Evolutionary conservation across 768 basidiomycete genomes (phyloP), one percentile per base, ranked within the genome.

Genomic region (Leccinellum rugosiceps): DNA sequence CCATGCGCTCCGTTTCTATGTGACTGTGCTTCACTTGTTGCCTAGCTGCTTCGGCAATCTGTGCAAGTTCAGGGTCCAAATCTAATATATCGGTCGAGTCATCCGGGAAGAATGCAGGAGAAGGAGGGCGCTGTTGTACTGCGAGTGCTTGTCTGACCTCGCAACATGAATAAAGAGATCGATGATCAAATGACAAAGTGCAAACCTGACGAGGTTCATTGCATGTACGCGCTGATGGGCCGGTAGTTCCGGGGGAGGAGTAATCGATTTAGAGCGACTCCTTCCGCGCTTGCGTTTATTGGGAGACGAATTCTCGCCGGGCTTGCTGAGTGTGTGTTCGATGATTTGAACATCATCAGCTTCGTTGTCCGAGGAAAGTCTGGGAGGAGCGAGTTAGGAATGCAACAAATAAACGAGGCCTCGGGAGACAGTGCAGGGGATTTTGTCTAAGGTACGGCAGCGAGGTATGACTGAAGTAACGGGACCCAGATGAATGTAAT

Each of bases 201-300:
- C 76, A 53, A 64, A 90, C 90, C 84, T 78, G 50, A 90, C 81
- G 17, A 88, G 70, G 34, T 80, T 75, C 41, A 79, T 80, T 14
- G 87, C 85, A 54, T 77, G 77, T 62, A 82, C 77, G 1, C 86
- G 74, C 55, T 84, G 79, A 30, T 82, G 74, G 10, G 71, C 65
- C 3, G 86, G 74, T 14, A 91, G 69, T 34, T 75, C 76, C 0
- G 90, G 90, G 5, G 90, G 90, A 2, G 90, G 90, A 0, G 90
- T 92, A 38, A 92, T 80, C 4, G 90, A 92, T 23, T 77, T 74
- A 30, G 88, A 90, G 38, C 84, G 84, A 67, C 83, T 85, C 46
- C 84, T 79, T 41, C 74, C 64, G 38, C 78, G 73, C 55, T 78
- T 74, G 57, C 80, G 77, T 58, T 79, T 80, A 28, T 73, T 72